Percentiles rank a stretch among this genome's conserved stretches.
These are phyloP conservation scores for Filosporella fistucella DNA, from an alignment of 495 filamentous ascomycete genomes.

Conservation along the genomic window DNA sequence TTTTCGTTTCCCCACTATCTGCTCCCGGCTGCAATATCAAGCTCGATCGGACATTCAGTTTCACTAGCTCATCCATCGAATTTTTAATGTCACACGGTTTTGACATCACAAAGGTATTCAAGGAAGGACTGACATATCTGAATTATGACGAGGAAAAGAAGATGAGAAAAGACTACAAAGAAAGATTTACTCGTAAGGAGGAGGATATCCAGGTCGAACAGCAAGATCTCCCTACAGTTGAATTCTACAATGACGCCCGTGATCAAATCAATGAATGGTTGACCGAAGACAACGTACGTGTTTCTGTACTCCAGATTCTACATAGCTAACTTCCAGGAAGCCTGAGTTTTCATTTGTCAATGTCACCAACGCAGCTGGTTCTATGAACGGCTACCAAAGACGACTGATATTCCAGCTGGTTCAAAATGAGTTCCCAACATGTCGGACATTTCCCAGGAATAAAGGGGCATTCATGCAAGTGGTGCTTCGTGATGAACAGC, in stretches of 20 bases:
- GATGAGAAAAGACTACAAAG: constrained; percentile 32
- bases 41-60: constrained; percentile 31
- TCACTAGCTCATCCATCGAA: constrained; percentile 46
- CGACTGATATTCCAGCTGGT: constrained; percentile 66
- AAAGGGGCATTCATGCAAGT: constrained; percentile 49
- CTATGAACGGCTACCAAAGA: constrained; percentile 46
- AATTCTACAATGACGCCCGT: constrained; percentile 48
- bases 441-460: constrained; percentile 37
- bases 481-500: constrained; percentile 10
- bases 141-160: constrained; percentile 57
- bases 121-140: constrained; percentile 62
- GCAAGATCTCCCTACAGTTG: constrained; percentile 48
- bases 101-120: constrained; percentile 51
- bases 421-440: constrained; percentile 54
- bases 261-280: constrained; percentile 47
- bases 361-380: constrained; percentile 23
- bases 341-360: constrained; percentile 34
- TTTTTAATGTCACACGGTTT: constrained; percentile 64
- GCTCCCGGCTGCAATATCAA: constrained; percentile 19
- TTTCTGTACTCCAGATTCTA: not conserved
- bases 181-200: constrained; percentile 30
- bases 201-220: constrained; percentile 43
- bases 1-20: constrained; percentile 54
- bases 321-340: constrained; percentile 16
- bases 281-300: constrained; percentile 15